Conservation (phyloP, 495 filamentous ascomycete genomes). For the Astrocystis sublimbata region DNA sequence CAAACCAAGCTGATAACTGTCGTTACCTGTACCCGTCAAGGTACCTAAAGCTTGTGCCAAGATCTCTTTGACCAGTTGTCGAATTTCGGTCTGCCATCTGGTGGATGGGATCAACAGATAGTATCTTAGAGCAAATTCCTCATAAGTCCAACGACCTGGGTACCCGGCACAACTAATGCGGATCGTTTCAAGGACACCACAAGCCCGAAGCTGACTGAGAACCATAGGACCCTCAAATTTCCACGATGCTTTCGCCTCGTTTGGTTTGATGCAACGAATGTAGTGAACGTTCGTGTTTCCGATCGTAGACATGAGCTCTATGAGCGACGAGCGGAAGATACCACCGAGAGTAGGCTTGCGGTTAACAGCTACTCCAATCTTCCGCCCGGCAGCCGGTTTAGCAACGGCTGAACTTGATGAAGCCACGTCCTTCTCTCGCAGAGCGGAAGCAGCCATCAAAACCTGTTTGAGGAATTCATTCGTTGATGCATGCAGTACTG, state of each 20-base stretch:
- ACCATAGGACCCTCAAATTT: constrained; percentile 99
- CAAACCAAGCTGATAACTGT: constrained; percentile 94
- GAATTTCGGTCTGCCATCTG: constrained; percentile 90
- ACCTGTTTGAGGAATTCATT: constrained; percentile 87
- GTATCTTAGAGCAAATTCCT: constrained; percentile 96
- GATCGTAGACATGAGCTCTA: constrained; percentile 97
- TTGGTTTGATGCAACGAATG: constrained; percentile 99
- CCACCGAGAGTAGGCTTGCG: constrained; percentile 96
- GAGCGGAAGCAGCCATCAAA: constrained; percentile 77
- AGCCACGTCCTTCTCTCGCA: constrained; percentile 82
- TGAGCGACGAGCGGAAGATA: constrained; percentile 97
- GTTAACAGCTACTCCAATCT: constrained; percentile 86
- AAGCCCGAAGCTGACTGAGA: constrained; percentile 92
- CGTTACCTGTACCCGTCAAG: constrained; percentile 72
- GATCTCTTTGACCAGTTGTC: constrained; percentile 90
- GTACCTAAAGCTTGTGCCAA: constrained; percentile 83
- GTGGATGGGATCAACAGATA: constrained; percentile 96
- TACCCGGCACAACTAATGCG: constrained; percentile 98
- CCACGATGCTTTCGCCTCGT: constrained; percentile 96
- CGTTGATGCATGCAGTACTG: constrained; percentile 78
- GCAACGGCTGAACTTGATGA: constrained; percentile 68
- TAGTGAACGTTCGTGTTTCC: constrained; percentile 98
- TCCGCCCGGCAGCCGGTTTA: constrained; percentile 72
- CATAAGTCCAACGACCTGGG: constrained; percentile 97
- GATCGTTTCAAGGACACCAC: constrained; percentile 98